Percentiles rank a stretch among this genome's conserved stretches.
Conservation (phyloP, 2,329 filamentous ascomycete species). For the Tolypocladium endophyticum region DNA sequence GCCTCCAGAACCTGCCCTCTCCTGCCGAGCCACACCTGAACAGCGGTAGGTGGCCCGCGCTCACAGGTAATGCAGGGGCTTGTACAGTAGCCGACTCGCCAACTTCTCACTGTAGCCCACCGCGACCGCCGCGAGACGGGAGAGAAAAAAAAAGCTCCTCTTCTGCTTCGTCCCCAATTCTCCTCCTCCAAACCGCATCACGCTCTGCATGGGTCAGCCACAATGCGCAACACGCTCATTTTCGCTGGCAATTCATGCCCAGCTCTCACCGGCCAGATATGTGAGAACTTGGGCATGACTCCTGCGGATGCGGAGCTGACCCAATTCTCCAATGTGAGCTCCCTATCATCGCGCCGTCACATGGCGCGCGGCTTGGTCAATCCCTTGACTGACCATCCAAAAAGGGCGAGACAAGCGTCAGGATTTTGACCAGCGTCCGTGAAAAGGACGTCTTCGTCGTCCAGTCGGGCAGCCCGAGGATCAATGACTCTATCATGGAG, state of each 20-base stretch:
- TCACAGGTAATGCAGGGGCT: too few relatives aligned
- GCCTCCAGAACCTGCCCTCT: not conserved
- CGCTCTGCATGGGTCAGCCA: constrained; percentile 9
- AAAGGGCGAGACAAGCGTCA: constrained; percentile 60
- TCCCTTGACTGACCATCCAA: constrained; percentile 12
- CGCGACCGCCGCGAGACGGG: not conserved
- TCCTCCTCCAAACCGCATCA: not conserved
- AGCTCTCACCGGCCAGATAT: constrained; percentile 54
- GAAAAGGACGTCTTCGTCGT: constrained; percentile 99
- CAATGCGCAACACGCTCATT: constrained; percentile 56
- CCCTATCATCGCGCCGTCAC: constrained; percentile 10
- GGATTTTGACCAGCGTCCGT: constrained; percentile 66
- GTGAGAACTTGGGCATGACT: constrained; percentile 56
- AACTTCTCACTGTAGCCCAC: not conserved
- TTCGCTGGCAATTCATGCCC: constrained; percentile 60
- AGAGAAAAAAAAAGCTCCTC: not conserved
- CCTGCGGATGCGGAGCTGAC: constrained; percentile 55
- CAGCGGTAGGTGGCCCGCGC: not conserved
- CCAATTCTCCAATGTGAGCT: constrained; percentile 59
- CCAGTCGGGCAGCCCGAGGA: constrained; percentile 88
- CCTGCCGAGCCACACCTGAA: not conserved
- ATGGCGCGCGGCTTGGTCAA: constrained; percentile 1
- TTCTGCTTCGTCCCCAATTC: not conserved
- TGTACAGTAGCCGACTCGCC: not conserved
- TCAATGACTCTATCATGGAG: constrained; percentile 99